Percentiles rank a stretch among this genome's conserved stretches.
phyloP scores from a whole-genome alignment of 2,329 filamentous ascomycete species.

The Neoascochyta sp. region DNA sequence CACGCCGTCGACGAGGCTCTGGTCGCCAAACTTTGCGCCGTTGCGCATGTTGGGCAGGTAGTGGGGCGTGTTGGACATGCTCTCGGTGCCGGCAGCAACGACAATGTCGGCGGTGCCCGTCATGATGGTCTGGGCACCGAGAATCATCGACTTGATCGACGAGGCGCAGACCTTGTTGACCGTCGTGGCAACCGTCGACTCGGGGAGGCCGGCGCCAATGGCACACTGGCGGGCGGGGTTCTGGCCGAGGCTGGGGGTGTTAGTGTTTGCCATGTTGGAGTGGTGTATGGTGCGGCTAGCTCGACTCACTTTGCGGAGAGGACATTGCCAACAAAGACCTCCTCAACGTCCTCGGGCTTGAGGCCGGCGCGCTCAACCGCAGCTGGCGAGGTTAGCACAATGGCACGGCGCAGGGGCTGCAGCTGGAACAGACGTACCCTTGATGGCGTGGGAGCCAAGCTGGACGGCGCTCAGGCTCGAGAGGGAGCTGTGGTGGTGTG shows the following conservation, averaged over 20 bases:
- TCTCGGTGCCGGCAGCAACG: constrained; percentile 91
- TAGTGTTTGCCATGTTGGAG: constrained; percentile 6
- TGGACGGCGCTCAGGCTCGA: constrained; percentile 82
- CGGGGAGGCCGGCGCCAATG: constrained; percentile 77
- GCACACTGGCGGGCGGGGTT: constrained; percentile 94
- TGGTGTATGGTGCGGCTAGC: neutral
- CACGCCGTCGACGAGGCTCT: constrained; percentile 82
- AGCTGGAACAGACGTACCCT: constrained; percentile 71
- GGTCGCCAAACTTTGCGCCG: constrained; percentile 91
- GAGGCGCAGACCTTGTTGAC: constrained; percentile 99
- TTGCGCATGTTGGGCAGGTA: constrained; percentile 84
- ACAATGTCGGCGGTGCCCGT: constrained; percentile 90
- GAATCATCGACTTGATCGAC: constrained; percentile 86
- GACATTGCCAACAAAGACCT: constrained; percentile 98
- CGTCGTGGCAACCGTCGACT: constrained; percentile 80
- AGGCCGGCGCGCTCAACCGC: constrained; percentile 84
- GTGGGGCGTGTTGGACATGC: constrained; percentile 97
- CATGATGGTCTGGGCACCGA: constrained; percentile 95
- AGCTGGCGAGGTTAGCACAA: no score
- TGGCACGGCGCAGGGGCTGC: no score
- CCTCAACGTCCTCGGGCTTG: constrained; percentile 85
- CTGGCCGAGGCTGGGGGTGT: constrained; percentile 72
- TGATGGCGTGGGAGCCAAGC: constrained; percentile 88
- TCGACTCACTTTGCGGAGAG: constrained; percentile 79
- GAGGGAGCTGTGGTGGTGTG: constrained; percentile 64